phyloP scores from a whole-genome alignment of 495 filamentous ascomycete genomes.

The Patellaria atrata region DNA sequence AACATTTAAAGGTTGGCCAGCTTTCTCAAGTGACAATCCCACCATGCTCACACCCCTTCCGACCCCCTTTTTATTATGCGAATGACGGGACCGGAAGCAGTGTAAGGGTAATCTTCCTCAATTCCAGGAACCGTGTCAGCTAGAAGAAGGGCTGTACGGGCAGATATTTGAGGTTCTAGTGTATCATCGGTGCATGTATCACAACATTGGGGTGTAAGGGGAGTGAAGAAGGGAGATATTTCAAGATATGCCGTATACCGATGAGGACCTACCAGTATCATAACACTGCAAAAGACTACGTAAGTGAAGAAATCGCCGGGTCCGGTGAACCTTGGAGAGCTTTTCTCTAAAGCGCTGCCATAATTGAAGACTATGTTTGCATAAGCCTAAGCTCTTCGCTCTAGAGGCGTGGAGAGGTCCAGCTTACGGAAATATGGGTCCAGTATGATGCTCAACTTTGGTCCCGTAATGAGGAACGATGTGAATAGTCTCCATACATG shows the following conservation, averaged over 20 bases:
- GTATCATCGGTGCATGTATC: no score
- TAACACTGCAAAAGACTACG: constrained; percentile 42
- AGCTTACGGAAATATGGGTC: constrained; percentile 70
- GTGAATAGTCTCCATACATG: constrained; percentile 56
- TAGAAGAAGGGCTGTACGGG: constrained; percentile 70
- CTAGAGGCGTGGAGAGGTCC: no score
- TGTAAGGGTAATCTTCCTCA: constrained; percentile 92
- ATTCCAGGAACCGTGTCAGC: constrained; percentile 95
- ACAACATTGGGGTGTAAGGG: constrained; percentile 13
- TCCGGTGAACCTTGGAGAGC: constrained; percentile 42
- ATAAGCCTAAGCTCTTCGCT: constrained; percentile 2
- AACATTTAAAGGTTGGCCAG: constrained; percentile 46
- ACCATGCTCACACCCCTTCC: constrained; percentile 72
- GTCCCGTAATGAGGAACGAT: constrained; percentile 56
- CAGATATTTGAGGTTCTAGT: constrained; percentile 92
- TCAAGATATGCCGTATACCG: constrained; percentile 3
- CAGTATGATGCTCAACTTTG: constrained; percentile 49
- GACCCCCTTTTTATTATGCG: constrained; percentile 54
- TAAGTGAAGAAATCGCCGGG: constrained; percentile 60
- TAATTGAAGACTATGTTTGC: constrained; percentile 43
- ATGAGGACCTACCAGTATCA: constrained; percentile 46
- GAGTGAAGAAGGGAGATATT: constrained; percentile 13
- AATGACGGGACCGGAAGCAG: constrained; percentile 58
- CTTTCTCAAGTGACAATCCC: constrained; percentile 79
- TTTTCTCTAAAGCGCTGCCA: constrained; percentile 44